Percentiles rank a stretch among this genome's conserved stretches.
Conservation (phyloP, 495 filamentous ascomycete genomes). For the Sordaria brevicollis region DNA sequence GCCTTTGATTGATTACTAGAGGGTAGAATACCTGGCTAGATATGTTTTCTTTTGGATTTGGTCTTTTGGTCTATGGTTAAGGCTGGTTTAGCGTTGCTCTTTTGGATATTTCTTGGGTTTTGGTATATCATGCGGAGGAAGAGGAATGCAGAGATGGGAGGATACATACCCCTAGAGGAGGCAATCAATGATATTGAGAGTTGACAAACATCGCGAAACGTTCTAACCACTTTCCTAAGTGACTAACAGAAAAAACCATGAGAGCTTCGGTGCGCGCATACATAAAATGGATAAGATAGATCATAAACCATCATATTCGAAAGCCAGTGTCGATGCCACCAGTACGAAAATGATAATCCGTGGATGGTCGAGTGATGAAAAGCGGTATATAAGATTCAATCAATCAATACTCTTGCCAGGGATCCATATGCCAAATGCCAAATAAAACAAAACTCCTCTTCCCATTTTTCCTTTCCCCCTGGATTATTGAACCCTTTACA, state of each 20-base stretch:
- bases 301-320: not conserved
- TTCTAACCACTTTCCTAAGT: no score
- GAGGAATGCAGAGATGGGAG: not conserved
- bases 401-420: not conserved
- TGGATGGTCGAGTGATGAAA: not conserved
- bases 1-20: slow-evolving; percentile 61
- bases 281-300: not conserved
- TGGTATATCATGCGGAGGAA: not conserved
- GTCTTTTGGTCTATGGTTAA: not conserved
- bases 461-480: not conserved
- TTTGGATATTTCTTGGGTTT: not conserved
- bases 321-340: not conserved
- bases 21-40: not conserved
- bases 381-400: not conserved
- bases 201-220: no score
- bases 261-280: no score
- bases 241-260: no score
- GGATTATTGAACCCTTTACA: no score
- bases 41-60: not conserved
- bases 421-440: not conserved
- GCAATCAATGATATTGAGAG: not conserved
- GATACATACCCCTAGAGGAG: not conserved
- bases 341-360: not conserved
- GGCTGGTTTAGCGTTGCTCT: not conserved
- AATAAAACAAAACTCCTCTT: not conserved